Evolutionary conservation across 1,284 basidiomycete species (phyloP).

Genomic region (Peniophora sp.): DNA sequence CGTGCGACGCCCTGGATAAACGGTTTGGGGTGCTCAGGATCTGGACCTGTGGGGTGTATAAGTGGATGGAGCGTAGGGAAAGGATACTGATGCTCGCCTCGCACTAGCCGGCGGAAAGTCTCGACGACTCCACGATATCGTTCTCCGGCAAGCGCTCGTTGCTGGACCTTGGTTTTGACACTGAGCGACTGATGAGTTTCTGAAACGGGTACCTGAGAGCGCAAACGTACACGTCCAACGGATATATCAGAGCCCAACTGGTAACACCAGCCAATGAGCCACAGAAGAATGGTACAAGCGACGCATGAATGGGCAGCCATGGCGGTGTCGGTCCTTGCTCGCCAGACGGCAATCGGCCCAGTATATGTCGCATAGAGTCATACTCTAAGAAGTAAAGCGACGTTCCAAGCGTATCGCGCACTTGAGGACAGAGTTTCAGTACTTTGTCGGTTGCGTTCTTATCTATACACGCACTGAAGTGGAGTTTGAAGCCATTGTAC

Average conservation of each 20-base stretch:
- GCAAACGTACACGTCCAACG: constrained; percentile 65
- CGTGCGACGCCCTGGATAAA: constrained; percentile 61
- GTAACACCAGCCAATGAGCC: constrained; percentile 79
- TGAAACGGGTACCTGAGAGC: not conserved
- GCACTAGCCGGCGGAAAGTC: constrained; percentile 70
- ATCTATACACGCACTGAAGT: constrained; percentile 50
- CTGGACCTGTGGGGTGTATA: constrained; percentile 45
- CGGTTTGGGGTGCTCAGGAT: constrained; percentile 64
- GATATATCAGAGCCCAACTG: constrained; percentile 81
- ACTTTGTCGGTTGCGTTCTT: not conserved
- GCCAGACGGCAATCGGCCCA: constrained; percentile 62
- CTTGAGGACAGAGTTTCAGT: constrained; percentile 24
- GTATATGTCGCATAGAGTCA: constrained; percentile 72
- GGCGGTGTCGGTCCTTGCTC: constrained; percentile 69
- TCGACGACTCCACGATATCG: constrained; percentile 59
- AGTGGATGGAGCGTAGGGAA: not conserved
- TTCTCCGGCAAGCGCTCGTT: constrained; percentile 76
- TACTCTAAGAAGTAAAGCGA: constrained; percentile 85
- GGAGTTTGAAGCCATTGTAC: constrained; percentile 79
- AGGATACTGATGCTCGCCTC: constrained; percentile 37
- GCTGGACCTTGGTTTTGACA: constrained; percentile 90
- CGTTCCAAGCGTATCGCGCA: constrained; percentile 76
- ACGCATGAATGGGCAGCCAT: constrained; percentile 71
- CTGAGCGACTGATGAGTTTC: constrained; percentile 26
- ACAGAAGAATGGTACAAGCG: constrained; percentile 78